These are phyloP conservation scores for Hericium coralloides DNA, from an alignment of 768 basidiomycete species.

Conservation along the genomic window DNA sequence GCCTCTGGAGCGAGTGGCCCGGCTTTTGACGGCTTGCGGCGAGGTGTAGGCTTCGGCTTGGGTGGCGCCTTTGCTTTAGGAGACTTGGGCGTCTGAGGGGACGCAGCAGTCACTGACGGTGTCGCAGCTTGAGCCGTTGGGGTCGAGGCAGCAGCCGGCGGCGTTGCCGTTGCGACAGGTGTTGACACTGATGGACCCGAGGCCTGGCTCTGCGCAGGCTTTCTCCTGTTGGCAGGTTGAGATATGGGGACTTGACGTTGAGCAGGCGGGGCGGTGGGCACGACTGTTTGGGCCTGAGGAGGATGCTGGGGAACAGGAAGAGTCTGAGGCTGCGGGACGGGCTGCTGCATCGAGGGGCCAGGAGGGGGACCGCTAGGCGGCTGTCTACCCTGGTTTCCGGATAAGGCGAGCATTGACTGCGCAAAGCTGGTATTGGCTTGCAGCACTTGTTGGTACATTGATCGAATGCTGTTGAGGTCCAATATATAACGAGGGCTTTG, in stretches of 20 bases:
- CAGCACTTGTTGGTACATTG: constrained; percentile 12
- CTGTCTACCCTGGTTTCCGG: background rate
- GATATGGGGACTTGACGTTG: constrained; percentile 1
- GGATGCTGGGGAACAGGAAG: background rate
- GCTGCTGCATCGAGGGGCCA: background rate
- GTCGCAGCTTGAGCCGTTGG: constrained; percentile 10
- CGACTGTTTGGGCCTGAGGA: background rate
- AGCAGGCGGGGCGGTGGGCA: background rate
- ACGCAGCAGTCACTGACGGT: constrained; percentile 9
- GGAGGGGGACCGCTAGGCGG: background rate
- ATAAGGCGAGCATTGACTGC: background rate
- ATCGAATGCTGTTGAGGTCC: constrained; percentile 12
- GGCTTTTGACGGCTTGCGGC: constrained; percentile 8
- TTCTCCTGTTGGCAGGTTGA: constrained; percentile 6
- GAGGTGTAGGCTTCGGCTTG: constrained; percentile 33
- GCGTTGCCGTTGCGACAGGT: constrained; percentile 6
- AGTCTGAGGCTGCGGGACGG: background rate
- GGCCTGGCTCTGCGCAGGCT: constrained; percentile 1
- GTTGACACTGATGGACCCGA: background rate
- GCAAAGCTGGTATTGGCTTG: constrained; percentile 10
- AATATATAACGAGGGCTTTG: constrained; percentile 8
- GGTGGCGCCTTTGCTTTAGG: constrained; percentile 46
- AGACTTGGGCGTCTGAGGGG: constrained; percentile 43
- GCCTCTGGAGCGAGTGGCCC: too few species aligned
- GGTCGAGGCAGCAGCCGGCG: constrained; percentile 6